Base-by-base conservation (phyloP, 75 land plant genomes). In the Pinus taeda region DNA sequence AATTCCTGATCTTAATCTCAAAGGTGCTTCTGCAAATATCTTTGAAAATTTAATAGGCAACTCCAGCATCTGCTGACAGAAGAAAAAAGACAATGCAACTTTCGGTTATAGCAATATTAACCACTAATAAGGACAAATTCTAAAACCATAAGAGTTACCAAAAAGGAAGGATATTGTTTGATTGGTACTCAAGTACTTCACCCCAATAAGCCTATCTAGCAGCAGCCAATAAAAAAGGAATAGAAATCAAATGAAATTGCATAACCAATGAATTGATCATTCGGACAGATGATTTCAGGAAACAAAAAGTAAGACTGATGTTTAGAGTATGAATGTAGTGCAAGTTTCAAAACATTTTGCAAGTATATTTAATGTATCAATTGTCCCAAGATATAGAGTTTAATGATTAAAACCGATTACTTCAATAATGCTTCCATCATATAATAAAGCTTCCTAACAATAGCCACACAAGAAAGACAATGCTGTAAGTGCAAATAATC, bases 1-100 rank as follows among this genome's bases (percentile, higher is more conserved):
- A 72, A 97, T 91, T 81, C 97, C 97, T 66, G 99, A 90, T 74
- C 99, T 88, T 76, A 97, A 55, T 79, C 99, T 87, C 57, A 95
- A 72, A 33, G 99, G 99, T 29, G 96, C 87, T 56, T 90, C 74
- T 53, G 83, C 79, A 85, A 97, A 97, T 14, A 95, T 85, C 39
- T 85, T 81, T 36, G 95, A 89, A 71, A 89, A 95, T 77, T 91
- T 97, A 69, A 97, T 92, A 72, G 99, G 99, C 56, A 97, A 75
- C 77, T 95, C 98, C 82, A 97, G 79, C 83, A 95, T 88, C 99
- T 97, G 92, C 59, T 6, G 60, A 75, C 74, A 77, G 30, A 77
- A 82, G 55, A 75, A 74, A 77, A 20, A 71, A 71, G 42, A 6
- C 76, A 30, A 26, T 53, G 20, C 6, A 49, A 2, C 71, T 15